Conservation (phyloP, 805 yeast genomes). For the Ogataea neopini region DNA sequence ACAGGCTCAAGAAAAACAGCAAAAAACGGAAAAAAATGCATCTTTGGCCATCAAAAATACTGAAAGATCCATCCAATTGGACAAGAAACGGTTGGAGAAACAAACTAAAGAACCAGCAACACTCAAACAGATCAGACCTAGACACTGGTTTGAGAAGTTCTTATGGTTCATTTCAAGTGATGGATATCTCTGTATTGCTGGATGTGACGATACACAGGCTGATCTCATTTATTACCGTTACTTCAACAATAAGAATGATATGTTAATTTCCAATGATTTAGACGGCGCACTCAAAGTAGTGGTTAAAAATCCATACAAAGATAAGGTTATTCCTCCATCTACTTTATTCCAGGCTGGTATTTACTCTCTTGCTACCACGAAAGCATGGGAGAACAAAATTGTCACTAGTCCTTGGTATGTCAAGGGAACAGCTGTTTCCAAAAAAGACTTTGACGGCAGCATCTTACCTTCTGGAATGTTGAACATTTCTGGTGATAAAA, state of each 20-base stretch:
- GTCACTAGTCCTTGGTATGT: constrained; percentile 86
- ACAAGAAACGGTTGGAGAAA: constrained; percentile 62
- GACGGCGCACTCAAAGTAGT: constrained; percentile 76
- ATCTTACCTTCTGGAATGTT: constrained; percentile 65
- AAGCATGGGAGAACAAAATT: constrained; percentile 87
- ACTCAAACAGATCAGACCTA: constrained; percentile 63
- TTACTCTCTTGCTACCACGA: constrained; percentile 75
- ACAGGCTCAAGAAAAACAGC: constrained; percentile 73
- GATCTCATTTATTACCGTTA: constrained; percentile 81
- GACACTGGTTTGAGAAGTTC: constrained; percentile 92
- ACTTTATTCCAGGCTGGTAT: constrained; percentile 89
- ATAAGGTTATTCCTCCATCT: constrained; percentile 77
- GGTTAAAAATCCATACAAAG: constrained; percentile 74
- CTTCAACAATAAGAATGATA: constrained; percentile 67
- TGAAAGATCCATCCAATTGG: constrained; percentile 71
- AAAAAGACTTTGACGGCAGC: constrained; percentile 59
- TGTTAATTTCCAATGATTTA: constrained; percentile 70
- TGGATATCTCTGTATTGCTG: constrained; percentile 83
- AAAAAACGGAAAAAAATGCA: constrained; percentile 76
- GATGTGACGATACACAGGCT: constrained; percentile 76
- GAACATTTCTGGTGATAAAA: constrained; percentile 53
- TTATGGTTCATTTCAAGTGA: constrained; percentile 93
- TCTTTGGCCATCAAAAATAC: constrained; percentile 79
- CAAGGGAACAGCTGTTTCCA: constrained; percentile 66
- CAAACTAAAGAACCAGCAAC: constrained; percentile 50